Base-by-base conservation (phyloP, 2,329 filamentous ascomycete species). In the Claviceps sp. region DNA sequence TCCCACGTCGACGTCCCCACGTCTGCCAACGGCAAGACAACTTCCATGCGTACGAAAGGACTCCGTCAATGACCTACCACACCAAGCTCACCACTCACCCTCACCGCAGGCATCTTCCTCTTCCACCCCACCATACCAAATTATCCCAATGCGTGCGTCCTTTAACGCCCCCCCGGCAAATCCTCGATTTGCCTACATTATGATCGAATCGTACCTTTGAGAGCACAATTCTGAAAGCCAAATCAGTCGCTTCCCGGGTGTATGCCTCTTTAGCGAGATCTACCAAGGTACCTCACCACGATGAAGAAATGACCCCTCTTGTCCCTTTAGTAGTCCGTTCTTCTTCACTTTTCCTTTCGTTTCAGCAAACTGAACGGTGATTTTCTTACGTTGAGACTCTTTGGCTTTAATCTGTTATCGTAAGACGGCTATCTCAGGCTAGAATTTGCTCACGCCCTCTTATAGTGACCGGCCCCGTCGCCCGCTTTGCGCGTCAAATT, bases 231-330 rank as follows among this genome's bases (percentile, higher is more conserved):
- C 45, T 47, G 20, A 47, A 37, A 16, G 0, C 4, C 16, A 14
- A 18, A n/a, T 9, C 54, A 81, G 79, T 34, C 74, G 75, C 48
- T 95, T 95, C 62, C 89, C 89, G 0, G 89, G 86, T 20, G 86
- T 96, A 5, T 85, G 87, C 14, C 75, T 96, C 52, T 96, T 95
- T 65, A 90, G 85, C 60, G 90, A 96, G 70, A 96, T 96, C 62
- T 96, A 96, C 64, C 90, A 96, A 82, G 89, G 88, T 89, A 67
- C 11, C 4, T 20, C 13, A 13, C n/a, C 6, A 22, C 30, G n/a
- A 47, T 8, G 4, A 16, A 16, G 7, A 37, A 34, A 3, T 16
- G 1, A 11, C 11, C 4, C n/a, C 18, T n/a, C 5, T 24, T 2
- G 20, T 24, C 16, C 24, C 8, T 14, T 44, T n/a, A 14, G 3